A percentile compares a stretch with the other conserved stretches of the same genome.
phyloP scores from a whole-genome alignment of 1,284 basidiomycete species.

The Golubevia sp. region DNA sequence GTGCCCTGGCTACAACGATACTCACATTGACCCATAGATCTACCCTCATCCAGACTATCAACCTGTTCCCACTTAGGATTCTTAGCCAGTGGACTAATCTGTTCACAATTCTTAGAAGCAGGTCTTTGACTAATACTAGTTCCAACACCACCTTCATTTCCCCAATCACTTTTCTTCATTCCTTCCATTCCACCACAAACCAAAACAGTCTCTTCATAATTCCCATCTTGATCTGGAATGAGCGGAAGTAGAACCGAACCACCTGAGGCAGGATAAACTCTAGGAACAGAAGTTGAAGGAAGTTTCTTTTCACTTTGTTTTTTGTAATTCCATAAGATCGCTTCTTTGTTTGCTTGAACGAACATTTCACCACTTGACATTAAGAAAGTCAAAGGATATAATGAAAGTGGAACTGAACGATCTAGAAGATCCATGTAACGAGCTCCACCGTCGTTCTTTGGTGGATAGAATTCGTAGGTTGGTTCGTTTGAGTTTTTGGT shows the following conservation, averaged over 20 bases:
- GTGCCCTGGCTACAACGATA: no score
- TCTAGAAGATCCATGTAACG: conserved; percentile 17
- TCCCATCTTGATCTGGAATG: conserved; percentile 27
- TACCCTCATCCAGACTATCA: conserved; percentile 30
- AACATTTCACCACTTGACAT: conserved; percentile 45
- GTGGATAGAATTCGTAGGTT: conserved; percentile 48
- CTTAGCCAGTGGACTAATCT: conserved; percentile 36
- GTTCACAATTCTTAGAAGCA: conserved; percentile 38
- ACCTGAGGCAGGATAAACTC: conserved; percentile 46
- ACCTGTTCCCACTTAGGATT: conserved; percentile 23
- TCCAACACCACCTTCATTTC: conserved; percentile 37
- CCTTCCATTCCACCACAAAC: conserved; percentile 50
- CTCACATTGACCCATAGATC: conserved; percentile 37
- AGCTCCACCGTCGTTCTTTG: conserved; percentile 20
- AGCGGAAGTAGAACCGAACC: conserved; percentile 42
- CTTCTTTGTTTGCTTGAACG: conserved; percentile 31
- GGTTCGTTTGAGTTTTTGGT: conserved; percentile 33
- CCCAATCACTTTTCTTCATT: conserved; percentile 29
- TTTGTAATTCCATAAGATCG: conserved; percentile 38
- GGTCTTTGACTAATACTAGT: conserved; percentile 24
- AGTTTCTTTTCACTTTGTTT: conserved; percentile 23
- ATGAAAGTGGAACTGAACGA: conserved; percentile 40
- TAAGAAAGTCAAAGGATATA: conserved; percentile 44
- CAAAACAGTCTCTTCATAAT: conserved; percentile 43
- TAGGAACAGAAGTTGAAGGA: conserved; percentile 31